Evolutionary conservation across 228 moss, liverwort and hornwort genomes (phyloP), one percentile per base, ranked within the genome.

Genomic region (Sphagnum fallax): DNA sequence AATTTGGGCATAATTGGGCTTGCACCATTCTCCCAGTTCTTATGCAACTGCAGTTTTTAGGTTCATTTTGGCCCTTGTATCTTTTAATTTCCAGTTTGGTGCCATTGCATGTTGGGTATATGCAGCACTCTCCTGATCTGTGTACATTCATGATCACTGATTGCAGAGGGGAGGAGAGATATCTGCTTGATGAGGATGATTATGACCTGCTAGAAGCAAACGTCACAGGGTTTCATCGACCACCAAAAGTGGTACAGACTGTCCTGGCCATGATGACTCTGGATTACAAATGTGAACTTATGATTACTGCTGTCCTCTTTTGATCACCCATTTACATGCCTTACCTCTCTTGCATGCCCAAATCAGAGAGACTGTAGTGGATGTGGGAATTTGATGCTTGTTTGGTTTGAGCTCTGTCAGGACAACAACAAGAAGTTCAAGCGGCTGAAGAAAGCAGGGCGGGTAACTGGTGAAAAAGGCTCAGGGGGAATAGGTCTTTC

Each of bases 171-270:
- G 87, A 97, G 75, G 91, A 91, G 60, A 63, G 60, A 14, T 88
- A 87, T 75, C 85, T 87, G 76, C 93, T 93, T 53, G 97, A 97
- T 70, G 90, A 87, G 74, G 97, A 97, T 63, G 97, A 97, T 78
- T 97, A 91, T 69, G 93, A 93, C 74, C 77, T 97, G 52, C 91
- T 91, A 70, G 97, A 97, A 71, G 91, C 91, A 49, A 91, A 93
- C 52, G 90, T 91, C 63, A 82, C 78, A 52, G 92, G 87, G 65
- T 84, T 90, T 74, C 90, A 78, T 77, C 90, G 91, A 61, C 97
- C 92, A 65, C 76, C 90, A 53, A 91, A 90, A 79, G 88, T 91
- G 67, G 96, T 96, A 76, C 80, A 92, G 70, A 69, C 57, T 60
- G 18, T 32, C 52, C 55, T 55, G n/a, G 48, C 6, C 8, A 11